Evolutionary conservation across 345 rosid species (phyloP).

Genomic region (Ricinus communis): DNA sequence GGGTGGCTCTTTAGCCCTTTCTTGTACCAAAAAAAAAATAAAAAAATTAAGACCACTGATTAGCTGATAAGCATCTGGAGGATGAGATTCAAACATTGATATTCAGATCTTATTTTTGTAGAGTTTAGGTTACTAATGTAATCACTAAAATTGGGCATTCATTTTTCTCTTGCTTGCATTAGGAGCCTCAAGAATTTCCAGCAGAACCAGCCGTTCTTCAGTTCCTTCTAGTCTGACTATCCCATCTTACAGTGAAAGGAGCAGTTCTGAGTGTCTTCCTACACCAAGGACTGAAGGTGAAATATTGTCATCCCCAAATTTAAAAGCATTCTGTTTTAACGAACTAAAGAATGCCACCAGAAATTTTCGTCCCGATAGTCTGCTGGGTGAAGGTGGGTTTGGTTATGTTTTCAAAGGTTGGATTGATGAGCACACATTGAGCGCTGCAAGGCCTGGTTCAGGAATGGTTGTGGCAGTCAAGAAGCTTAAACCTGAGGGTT

Average conservation of each 20-base stretch:
- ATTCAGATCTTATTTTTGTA: not conserved
- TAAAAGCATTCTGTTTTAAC: conserved; percentile 72
- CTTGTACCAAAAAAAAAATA: no score
- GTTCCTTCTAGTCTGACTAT: conserved; percentile 61
- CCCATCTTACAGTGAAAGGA: conserved; percentile 54
- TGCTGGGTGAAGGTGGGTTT: conserved; percentile 96
- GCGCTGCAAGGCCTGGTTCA: conserved; percentile 55
- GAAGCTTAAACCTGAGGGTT: conserved; percentile 92
- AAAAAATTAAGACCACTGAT: not conserved
- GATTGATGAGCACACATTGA: conserved; percentile 71
- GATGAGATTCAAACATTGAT: not conserved
- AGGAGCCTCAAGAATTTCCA: conserved; percentile 59
- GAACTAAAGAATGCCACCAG: conserved; percentile 88
- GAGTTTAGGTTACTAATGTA: not conserved
- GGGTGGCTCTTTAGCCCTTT: no score
- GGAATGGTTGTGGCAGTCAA: conserved; percentile 96
- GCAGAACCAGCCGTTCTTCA: conserved; percentile 72
- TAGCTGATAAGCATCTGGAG: not conserved
- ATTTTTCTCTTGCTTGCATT: conserved; percentile 31
- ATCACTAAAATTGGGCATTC: not conserved
- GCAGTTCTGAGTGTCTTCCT: conserved; percentile 56
- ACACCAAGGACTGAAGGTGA: conserved; percentile 92
- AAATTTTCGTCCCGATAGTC: conserved; percentile 86
- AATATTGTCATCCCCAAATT: conserved; percentile 80
- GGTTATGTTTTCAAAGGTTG: conserved; percentile 96